Evolutionary conservation across 2,329 filamentous ascomycete species (phyloP).

Genomic region (Fusarium zealandicum): DNA sequence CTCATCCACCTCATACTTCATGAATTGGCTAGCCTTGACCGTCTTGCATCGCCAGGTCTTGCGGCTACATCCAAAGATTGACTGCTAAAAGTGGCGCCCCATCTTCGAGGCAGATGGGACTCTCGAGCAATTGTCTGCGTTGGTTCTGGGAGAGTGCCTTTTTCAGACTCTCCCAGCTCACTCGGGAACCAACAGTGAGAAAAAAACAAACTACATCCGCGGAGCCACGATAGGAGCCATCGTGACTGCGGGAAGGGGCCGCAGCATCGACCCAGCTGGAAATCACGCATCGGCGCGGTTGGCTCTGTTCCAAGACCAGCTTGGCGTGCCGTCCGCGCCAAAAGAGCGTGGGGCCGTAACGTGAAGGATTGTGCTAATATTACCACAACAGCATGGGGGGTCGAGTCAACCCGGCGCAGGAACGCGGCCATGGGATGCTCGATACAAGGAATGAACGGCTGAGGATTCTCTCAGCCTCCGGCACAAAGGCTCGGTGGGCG

Average conservation of each 20-base stretch:
- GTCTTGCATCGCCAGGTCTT: slow-evolving; percentile 39
- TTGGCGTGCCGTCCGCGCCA: slow-evolving; percentile 48
- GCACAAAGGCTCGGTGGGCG: slow-evolving; percentile 34
- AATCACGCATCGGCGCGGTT: slow-evolving; percentile 36
- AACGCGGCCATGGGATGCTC: slow-evolving; percentile 37
- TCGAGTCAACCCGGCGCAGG: slow-evolving; percentile 43
- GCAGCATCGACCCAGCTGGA: slow-evolving; percentile 62
- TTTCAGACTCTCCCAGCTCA: slow-evolving; percentile 32
- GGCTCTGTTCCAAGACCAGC: slow-evolving; percentile 53
- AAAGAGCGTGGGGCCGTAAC: slow-evolving; percentile 39
- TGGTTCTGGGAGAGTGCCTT: slow-evolving; percentile 19
- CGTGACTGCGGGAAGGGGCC: slow-evolving; percentile 51
- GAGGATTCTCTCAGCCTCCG: slow-evolving; percentile 41
- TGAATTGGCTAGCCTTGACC: slow-evolving; percentile 46
- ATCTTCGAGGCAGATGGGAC: slow-evolving; percentile 31
- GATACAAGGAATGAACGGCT: slow-evolving; percentile 48
- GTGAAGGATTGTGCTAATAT: slow-evolving; percentile 41
- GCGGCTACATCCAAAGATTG: slow-evolving; percentile 43
- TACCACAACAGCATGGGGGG: slow-evolving; percentile 42
- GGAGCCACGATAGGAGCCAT: slow-evolving; percentile 37
- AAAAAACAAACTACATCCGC: slow-evolving; percentile 41
- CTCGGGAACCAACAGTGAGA: slow-evolving; percentile 45
- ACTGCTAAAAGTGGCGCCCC: slow-evolving; percentile 37
- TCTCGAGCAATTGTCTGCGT: slow-evolving; percentile 35
- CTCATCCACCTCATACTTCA: slow-evolving; percentile 36